Evolutionary conservation across 495 filamentous ascomycete species (phyloP), one percentile per base, ranked within the genome.

Genomic region (Aspergillus biplanus): DNA sequence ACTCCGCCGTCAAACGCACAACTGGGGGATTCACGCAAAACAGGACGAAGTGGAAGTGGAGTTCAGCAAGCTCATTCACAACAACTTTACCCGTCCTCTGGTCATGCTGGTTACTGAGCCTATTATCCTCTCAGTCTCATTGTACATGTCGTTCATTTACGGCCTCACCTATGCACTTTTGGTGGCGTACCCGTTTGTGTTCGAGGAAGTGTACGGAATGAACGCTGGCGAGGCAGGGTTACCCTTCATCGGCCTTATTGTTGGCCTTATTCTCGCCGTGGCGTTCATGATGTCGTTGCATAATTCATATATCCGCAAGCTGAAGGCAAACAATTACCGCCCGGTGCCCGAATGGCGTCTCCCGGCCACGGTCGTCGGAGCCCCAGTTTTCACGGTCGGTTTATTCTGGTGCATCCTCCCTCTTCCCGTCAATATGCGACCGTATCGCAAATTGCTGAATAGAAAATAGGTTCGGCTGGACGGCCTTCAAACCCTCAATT

Each of bases 391-490:
- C 55, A 76, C 85, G 7, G 71, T 76, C 27, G 85, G 85, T 0
- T 70, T 87, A 4, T 87, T 88, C 70, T 85, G 65, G 3, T 50
- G 71, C 5, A 65, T 73, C 37, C 61, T 71, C 27, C 71, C 71
- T 27, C 33, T 64, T 5, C 85, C 83, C 16, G 72, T 75, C 46
- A 82, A 83, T 59, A 68, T 69, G 61, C 78, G 80, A 59, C 21
- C 21, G 21, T 27, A 27, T 27, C 21, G 21, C 21, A 91, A 90
- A 72, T 78, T 89, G 11, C 78, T 79, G 1, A 90, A 87, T 58
- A 93, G 92, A 74, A 82, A 87, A 65, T 82, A 84, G 83, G 79
- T 75, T 81, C 56, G 78, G 77, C 18, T 79, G 77, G 75, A 77
- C 75, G 2, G 72, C 73, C 9, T 75, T 74, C 54, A 72, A 61